Conservation (phyloP, 2,329 filamentous ascomycete species). For the Emmonsiellopsis sp. region DNA sequence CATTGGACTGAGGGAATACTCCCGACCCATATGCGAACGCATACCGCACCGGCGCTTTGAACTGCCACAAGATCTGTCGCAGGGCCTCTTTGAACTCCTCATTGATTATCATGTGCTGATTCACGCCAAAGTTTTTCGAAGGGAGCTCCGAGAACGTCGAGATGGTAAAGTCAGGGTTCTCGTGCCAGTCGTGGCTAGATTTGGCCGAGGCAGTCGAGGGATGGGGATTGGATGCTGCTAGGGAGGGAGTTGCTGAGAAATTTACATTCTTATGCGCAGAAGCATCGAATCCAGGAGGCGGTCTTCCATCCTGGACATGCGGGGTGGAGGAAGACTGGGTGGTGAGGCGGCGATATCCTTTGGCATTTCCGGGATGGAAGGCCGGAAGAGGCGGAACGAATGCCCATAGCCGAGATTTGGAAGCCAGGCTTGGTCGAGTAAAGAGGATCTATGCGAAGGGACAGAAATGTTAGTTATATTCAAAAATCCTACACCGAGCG, state of each 20-base stretch:
- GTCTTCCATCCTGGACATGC: conserved; percentile 6
- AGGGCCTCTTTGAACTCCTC: conserved; percentile 89
- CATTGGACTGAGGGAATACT: conserved; percentile 72
- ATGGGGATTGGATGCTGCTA: conserved; percentile 13
- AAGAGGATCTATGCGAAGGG: background rate
- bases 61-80: conserved; percentile 79
- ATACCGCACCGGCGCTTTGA: conserved; percentile 87
- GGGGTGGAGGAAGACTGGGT: conserved; percentile 16
- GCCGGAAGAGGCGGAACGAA: conserved; percentile 11
- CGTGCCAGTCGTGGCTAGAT: conserved; percentile 57
- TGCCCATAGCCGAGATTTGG: conserved; percentile 14
- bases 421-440: background rate
- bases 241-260: conserved; percentile 9
- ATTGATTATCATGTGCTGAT: conserved; percentile 94
- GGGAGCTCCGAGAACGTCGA: conserved; percentile 67
- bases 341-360: conserved; percentile 21
- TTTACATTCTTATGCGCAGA: conserved; percentile 12
- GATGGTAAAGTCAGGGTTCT: conserved; percentile 61
- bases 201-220: conserved; percentile 22
- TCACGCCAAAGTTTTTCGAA: conserved; percentile 75
- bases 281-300: conserved; percentile 10
- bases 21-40: conserved; percentile 96
- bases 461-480: background rate
- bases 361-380: conserved; percentile 5
- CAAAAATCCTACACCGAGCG: background rate